Base-by-base conservation (phyloP, 2,329 filamentous ascomycete genomes). In the Cadophora sp. region DNA sequence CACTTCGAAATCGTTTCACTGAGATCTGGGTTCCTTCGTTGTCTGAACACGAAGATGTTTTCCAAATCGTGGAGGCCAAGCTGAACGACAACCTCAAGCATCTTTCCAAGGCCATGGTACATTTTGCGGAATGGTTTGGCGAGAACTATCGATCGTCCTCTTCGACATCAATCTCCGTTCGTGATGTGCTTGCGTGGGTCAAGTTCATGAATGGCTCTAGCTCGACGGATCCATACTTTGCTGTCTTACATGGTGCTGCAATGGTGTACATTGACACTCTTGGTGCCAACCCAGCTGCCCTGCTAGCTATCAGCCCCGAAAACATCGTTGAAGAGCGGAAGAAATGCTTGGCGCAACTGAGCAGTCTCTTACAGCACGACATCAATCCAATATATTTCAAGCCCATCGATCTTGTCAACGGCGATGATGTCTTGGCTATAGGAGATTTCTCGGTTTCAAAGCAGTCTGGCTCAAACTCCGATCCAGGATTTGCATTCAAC, bases 21-120 rank as follows among this genome's bases (percentile, higher is more conserved):
- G 96, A 99, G 80, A 97, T 99, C 9, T 99, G 96, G 96, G 96
- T 98, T 0, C 94, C 96, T 1, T 87, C 94, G 0, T 82, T 98
- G 68, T 94, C 93, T 0, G 92, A 95, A 68, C 87, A 89, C 62
- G 90, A 94, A 34, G 97, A 99, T 77, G 90, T 98, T 40, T 81
- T 94, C 24, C 91, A 97, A 53, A 99, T 99, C 72, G 89, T 98
- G 19, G 83, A 85, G 62, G 88, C 90, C 14, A 97, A 97, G 78
- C 83, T 99, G 22, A 80, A 80, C 4, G 78, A 83, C 0, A 80
- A 82, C 19, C 84, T 86, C 7, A 85, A 86, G 71, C 76, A 83
- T 1, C 84, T 92, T 71, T 89, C 93, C 0, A 82, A 83, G 43
- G 82, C 87, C 5, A 92, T 99, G 77, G 90, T 99, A 27, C 85